Base-by-base conservation (phyloP, 176 grass and related monocot genomes). In the Hsuehochloa calcarea region DNA sequence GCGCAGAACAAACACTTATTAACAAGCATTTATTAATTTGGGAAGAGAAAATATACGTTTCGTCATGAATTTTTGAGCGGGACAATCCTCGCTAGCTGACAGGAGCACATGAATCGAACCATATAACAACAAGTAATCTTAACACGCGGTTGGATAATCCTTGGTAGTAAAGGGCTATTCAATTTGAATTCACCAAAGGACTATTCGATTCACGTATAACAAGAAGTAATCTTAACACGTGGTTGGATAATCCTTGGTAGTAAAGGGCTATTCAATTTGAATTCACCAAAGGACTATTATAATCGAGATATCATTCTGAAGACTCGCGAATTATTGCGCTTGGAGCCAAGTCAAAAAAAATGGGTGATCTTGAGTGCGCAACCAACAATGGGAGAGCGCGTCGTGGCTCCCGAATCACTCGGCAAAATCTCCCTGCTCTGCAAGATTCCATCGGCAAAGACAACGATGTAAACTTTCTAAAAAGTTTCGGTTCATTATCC, bases 341-440 rank as follows among this genome's bases (percentile, higher is more conserved):
- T 29, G 29, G 29, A 66, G 23, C 6, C 59, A 61, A 23, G 38
- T 63, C 49, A 82, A 49, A 56, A 59, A 40, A 40, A 9, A 2
- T 1, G 1, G 43, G 43, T 45, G 43, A 45, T 45, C 43, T 45
- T 10, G 43, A 11, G 43, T 45, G 9, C 11, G 52, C 27, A 3
- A 13, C 70, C 38, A 19, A 54, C 78, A 75, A 87, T 75, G 70
- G 49, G 27, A 76, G 70, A 20, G 26, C 49, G 71, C 50, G 10
- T 10, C 71, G 79, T 87, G 79, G 70, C 85, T 44, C 15, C 78
- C 71, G 50, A 27, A 87, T 82, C 86, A 9, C 51, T 43, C 20
- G 22, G 70, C 79, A 6, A 88, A 62, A 82, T 82, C 78, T 87
- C 15, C 85, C 55, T 20, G 27, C 20, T 15, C 49, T 6, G 70